Evolutionary conservation across 2,329 filamentous ascomycete species (phyloP), one percentile per base, ranked within the genome.

Genomic region (Leptodontidium sp.): DNA sequence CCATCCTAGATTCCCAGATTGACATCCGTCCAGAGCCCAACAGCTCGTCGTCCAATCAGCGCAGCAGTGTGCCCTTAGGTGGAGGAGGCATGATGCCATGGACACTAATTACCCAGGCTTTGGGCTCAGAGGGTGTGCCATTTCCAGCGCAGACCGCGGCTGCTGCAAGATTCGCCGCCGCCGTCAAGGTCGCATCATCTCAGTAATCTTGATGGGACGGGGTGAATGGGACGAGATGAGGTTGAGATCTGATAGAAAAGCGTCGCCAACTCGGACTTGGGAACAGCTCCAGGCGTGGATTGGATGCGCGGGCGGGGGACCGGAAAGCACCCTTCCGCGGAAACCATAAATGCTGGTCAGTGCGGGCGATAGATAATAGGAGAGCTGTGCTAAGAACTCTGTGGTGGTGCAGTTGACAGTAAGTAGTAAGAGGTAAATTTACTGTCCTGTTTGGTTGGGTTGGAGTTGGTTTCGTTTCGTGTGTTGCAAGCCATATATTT

Each of bases 41-140:
- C 49, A 58, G 57, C 58, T 69, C 70, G 68, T 72, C 68, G 70
- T 70, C 70, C 68, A 70, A 72, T 70, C 21, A 47, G 26, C 29
- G n/a, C 17, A 15, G 35, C 15, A 45, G 15, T 38, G 66, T 57
- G 21, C 53, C 59, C 62, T 11, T 45, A 29, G 26, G 59, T 49
- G 49, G 59, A 43, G 49, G 59, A 43, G 26, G 40, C 38, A 52
- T 24, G n/a, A 17, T 14, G 15, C 59, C 43, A 24, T 21, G 9
- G 47, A 32, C n/a, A 14, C 47, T 55, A 21, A 21, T 21, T 21
- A 21, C 21, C 21, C 21, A 55, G n/a, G 52, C 40, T 40, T 11
- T 45, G 43, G 43, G 53, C 50, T 38, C 43, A 6, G 24, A 53
- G 29, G 38, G 55, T 49, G 52, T 53, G 68, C 50, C 45, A 58